Evolutionary conservation across 2,329 filamentous ascomycete genomes (phyloP).

Genomic region (Curvularia sp.): DNA sequence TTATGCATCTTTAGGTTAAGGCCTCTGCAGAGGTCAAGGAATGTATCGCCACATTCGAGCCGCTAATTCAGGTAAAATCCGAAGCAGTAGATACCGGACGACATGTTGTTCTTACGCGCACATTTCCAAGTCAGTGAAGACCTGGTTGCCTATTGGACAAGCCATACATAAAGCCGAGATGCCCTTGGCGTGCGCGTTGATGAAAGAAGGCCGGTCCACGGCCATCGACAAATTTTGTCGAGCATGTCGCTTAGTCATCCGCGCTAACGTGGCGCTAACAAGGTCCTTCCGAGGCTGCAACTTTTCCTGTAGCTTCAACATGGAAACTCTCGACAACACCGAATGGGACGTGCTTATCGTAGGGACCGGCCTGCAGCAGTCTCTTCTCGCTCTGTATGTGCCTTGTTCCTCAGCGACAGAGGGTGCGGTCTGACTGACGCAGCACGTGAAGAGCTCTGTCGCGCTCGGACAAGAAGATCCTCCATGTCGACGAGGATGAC

Average conservation of each 20-base stretch:
- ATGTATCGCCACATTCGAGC: constrained; percentile 60
- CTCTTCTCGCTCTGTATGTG: constrained; percentile 61
- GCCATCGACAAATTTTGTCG: constrained; percentile 34
- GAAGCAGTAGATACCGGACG: constrained; percentile 62
- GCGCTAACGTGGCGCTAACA: constrained; percentile 29
- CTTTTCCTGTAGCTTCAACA: constrained; percentile 38
- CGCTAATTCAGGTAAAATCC: constrained; percentile 58
- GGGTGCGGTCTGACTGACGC: constrained; percentile 73
- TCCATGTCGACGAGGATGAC: constrained; percentile 85
- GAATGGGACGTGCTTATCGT: constrained; percentile 62
- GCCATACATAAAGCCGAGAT: constrained; percentile 43
- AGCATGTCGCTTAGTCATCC: constrained; percentile 42
- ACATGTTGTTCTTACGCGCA: constrained; percentile 55
- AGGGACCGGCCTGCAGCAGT: constrained; percentile 61
- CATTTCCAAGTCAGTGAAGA: constrained; percentile 54
- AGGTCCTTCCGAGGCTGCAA: constrained; percentile 28
- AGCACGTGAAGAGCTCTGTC: constrained; percentile 81
- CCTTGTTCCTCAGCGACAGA: constrained; percentile 13
- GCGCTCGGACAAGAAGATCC: constrained; percentile 86
- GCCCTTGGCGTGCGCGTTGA: constrained; percentile 48
- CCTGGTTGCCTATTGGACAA: constrained; percentile 43
- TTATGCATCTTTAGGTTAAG: not conserved
- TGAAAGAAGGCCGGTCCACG: constrained; percentile 24
- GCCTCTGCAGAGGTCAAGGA: not conserved
- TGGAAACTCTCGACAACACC: constrained; percentile 60